These are phyloP conservation scores for Aspergillus diversus DNA, from an alignment of 495 filamentous ascomycete species.

Conservation along the genomic window DNA sequence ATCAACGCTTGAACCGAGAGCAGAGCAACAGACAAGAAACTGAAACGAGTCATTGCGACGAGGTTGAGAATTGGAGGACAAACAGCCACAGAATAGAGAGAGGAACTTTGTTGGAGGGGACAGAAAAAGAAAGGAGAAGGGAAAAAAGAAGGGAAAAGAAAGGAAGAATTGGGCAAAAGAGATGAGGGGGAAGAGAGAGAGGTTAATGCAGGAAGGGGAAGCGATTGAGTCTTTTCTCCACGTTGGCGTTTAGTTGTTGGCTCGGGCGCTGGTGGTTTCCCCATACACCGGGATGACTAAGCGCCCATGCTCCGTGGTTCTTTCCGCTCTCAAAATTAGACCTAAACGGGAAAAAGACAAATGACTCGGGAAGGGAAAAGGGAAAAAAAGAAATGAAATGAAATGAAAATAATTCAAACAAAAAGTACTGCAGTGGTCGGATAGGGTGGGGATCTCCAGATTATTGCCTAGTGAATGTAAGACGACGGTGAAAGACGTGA, in stretches of 20 bases:
- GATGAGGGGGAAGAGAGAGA: not conserved
- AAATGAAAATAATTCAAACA: not conserved
- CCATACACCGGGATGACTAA: slow-evolving; percentile 5
- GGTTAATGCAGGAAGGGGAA: slow-evolving; percentile 18
- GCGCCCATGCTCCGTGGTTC: not conserved
- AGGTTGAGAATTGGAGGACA: slow-evolving; percentile 9
- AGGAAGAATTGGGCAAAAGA: slow-evolving; percentile 9
- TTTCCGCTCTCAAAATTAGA: slow-evolving; percentile 4
- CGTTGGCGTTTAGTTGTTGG: slow-evolving; percentile 20
- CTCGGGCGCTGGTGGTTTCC: not conserved
- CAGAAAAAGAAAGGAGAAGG: slow-evolving; percentile 19
- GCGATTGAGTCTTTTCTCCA: slow-evolving; percentile 25
- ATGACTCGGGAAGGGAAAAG: not conserved
- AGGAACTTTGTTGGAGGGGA: too few relatives aligned
- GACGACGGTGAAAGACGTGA: not conserved
- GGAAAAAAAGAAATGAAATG: not conserved
- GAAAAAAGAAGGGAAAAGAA: slow-evolving; percentile 22
- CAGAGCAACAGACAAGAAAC: slow-evolving; percentile 70
- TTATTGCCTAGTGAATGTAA: not conserved
- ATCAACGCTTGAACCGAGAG: slow-evolving; percentile 69
- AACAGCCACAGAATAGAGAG: slow-evolving; percentile 27
- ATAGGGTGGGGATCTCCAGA: too few relatives aligned
- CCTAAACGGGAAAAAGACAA: not conserved
- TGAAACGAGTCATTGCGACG: slow-evolving; percentile 71
- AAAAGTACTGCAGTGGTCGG: too few relatives aligned